These are phyloP conservation scores for Pyropia yezoensis DNA, from an alignment of 23 red algal species.

Conservation along the genomic window DNA sequence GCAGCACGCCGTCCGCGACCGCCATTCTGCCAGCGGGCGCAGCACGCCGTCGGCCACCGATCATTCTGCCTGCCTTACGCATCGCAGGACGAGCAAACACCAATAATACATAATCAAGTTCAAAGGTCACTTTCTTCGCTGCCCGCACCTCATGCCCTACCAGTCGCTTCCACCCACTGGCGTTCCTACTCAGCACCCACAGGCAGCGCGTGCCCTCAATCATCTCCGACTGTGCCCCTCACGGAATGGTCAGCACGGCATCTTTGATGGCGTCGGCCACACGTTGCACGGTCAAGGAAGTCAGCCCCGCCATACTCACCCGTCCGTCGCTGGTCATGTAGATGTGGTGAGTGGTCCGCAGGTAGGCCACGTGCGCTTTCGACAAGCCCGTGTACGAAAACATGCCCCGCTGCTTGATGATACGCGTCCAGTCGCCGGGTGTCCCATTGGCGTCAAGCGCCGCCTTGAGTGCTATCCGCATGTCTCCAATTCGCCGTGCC, in stretches of 20 bases:
- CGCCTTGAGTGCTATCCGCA: conserved; percentile 56
- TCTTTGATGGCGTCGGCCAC: conserved; percentile 95
- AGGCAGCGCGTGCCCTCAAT: too few species aligned
- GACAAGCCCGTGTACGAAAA: conserved; percentile 87
- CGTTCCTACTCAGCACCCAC: too few species aligned
- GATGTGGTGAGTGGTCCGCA: conserved; percentile 75
- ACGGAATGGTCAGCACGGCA: conserved; percentile 38
- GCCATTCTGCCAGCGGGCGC: too few species aligned
- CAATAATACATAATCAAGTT: too few species aligned
- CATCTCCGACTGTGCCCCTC: background rate
- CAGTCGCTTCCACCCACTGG: too few species aligned
- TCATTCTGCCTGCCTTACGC: too few species aligned
- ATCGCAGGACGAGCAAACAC: too few species aligned
- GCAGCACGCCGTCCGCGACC: too few species aligned
- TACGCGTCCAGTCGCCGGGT: conserved; percentile 88
- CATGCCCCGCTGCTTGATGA: conserved; percentile 89
- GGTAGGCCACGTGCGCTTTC: conserved; percentile 56
- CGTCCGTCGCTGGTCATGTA: conserved; percentile 91
- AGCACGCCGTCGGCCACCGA: too few species aligned
- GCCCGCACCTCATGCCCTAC: too few species aligned
- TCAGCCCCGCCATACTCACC: conserved; percentile 88
- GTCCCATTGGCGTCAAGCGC: conserved; percentile 40
- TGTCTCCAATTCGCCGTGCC: conserved; percentile 56
- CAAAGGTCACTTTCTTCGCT: too few species aligned
- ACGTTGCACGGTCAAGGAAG: conserved; percentile 38